phyloP scores from a whole-genome alignment of 768 basidiomycete genomes.

The Lactifluus piperatus region DNA sequence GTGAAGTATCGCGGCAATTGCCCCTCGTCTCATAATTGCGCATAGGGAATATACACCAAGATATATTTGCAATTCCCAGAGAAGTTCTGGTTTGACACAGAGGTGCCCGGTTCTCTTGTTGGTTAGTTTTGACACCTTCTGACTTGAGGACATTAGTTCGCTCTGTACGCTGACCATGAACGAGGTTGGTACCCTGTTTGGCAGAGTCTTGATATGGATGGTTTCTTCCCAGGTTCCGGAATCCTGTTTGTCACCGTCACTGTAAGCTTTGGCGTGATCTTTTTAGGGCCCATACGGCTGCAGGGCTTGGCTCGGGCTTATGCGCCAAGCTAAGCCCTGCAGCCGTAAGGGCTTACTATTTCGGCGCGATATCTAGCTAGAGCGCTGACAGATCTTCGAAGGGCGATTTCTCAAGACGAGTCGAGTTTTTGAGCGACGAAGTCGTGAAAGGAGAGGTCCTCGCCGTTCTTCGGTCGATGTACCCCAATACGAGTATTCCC shows the following conservation, averaged over 20 bases:
- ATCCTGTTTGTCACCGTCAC: slow-evolving; percentile 47
- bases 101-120: slow-evolving; percentile 25
- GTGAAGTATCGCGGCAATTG: background rate
- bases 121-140: background rate
- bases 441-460: slow-evolving; percentile 47
- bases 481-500: slow-evolving; percentile 43
- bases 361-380: background rate
- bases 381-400: slow-evolving; percentile 20
- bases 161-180: slow-evolving; percentile 46
- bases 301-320: no score
- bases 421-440: slow-evolving; percentile 42
- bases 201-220: slow-evolving; percentile 51
- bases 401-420: slow-evolving; percentile 54
- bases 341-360: no score
- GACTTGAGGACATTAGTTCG: slow-evolving; percentile 33
- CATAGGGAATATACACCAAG: slow-evolving; percentile 51
- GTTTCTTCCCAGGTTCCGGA: slow-evolving; percentile 53
- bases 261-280: slow-evolving; percentile 23
- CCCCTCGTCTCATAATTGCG: background rate
- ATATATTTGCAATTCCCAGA: slow-evolving; percentile 56
- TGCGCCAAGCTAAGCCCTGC: no score
- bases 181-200: slow-evolving; percentile 59
- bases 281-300: no score
- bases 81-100: slow-evolving; percentile 50
- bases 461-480: slow-evolving; percentile 51